Evolutionary conservation across 2,329 filamentous ascomycete species (phyloP).

Genomic region (Westerdykella sp.): DNA sequence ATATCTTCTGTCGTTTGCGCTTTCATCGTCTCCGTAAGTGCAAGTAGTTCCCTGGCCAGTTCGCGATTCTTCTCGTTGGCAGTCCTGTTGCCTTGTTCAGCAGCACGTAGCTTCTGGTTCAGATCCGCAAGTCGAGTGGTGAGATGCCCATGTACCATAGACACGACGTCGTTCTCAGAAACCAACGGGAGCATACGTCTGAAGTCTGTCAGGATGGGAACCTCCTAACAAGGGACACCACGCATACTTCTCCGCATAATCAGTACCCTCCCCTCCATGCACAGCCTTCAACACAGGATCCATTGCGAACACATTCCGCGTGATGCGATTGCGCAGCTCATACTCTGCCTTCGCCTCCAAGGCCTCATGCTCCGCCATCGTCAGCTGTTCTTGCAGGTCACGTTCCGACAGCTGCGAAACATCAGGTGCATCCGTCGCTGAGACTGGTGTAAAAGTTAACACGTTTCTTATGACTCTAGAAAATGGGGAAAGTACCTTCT

Average conservation of each 20-base stretch:
- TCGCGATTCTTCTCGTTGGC: conserved; percentile 56
- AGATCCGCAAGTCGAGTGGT: conserved; percentile 49
- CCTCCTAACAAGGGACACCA: neutral
- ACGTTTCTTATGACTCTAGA: neutral
- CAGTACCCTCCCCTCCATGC: conserved; percentile 59
- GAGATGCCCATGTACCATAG: conserved; percentile 57
- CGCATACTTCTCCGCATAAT: conserved; percentile 61
- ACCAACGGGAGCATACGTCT: conserved; percentile 64
- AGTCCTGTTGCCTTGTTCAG: conserved; percentile 54
- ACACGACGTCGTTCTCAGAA: conserved; percentile 60
- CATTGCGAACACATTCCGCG: conserved; percentile 62
- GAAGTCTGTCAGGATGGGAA: conserved; percentile 7
- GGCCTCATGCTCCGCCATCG: conserved; percentile 56
- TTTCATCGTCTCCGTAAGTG: conserved; percentile 71
- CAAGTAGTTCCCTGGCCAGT: conserved; percentile 56
- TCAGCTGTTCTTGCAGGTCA: conserved; percentile 48
- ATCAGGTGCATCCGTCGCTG: conserved; percentile 22
- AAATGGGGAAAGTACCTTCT: conserved; percentile 16
- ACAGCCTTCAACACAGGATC: conserved; percentile 74
- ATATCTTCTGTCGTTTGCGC: conserved; percentile 69
- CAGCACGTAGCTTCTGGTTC: conserved; percentile 48
- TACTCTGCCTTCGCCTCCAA: conserved; percentile 66
- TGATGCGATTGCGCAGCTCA: conserved; percentile 61
- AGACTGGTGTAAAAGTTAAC: neutral
- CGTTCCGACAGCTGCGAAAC: conserved; percentile 38